phyloP scores from a whole-genome alignment of 495 filamentous ascomycete genomes.

The Trypethelium eluteriae region DNA sequence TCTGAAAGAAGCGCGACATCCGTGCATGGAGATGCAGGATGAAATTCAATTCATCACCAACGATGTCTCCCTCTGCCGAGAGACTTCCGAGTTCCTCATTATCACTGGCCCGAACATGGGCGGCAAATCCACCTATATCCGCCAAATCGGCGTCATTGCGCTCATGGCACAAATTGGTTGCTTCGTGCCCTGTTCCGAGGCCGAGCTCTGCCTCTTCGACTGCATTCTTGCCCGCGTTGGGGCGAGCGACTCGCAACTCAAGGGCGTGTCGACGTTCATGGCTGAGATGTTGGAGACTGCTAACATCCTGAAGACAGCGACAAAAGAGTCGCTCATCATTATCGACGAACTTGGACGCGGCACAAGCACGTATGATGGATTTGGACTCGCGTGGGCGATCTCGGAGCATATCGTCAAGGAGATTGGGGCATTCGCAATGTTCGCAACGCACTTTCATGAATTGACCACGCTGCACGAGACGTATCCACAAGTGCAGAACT shows the following conservation, averaged over 20 bases:
- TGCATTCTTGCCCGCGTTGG: conserved; percentile 95
- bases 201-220: conserved; percentile 93
- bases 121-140: conserved; percentile 97
- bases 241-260: conserved; percentile 90
- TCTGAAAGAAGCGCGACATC: conserved; percentile 87
- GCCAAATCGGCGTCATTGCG: conserved; percentile 93
- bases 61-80: conserved; percentile 77
- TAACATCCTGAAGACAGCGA: conserved; percentile 96
- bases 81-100: conserved; percentile 82
- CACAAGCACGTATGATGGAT: conserved; percentile 97
- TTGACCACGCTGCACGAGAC: conserved; percentile 81
- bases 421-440: conserved; percentile 86
- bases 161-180: conserved; percentile 96
- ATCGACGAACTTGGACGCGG: conserved; percentile 98
- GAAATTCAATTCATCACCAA: conserved; percentile 98
- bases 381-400: conserved; percentile 97
- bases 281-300: conserved; percentile 99
- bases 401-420: conserved; percentile 94
- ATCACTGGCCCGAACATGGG: conserved; percentile 99
- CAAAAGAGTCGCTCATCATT: conserved; percentile 88
- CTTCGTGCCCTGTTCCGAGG: conserved; percentile 87
- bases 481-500: conserved; percentile 78
- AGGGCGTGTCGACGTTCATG: conserved; percentile 99
- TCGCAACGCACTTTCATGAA: conserved; percentile 98
- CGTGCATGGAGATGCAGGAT: conserved; percentile 99